Evolutionary conservation across 768 basidiomycete genomes (phyloP), one percentile per base, ranked within the genome.

Genomic region (Lanmaoa rubissima): DNA sequence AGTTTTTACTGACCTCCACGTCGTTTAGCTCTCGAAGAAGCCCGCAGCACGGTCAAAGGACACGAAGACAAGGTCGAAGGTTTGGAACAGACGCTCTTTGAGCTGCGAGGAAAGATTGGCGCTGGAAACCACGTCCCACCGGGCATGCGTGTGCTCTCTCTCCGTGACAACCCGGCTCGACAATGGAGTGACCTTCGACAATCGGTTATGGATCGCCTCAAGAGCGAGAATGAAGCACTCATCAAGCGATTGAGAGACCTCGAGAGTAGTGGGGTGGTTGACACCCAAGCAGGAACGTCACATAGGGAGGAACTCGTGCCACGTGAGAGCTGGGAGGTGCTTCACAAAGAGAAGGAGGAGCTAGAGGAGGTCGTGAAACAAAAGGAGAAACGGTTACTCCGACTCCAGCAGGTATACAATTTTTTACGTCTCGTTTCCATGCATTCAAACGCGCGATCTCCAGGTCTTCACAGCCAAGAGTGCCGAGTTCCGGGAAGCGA

Each of bases 401-500:
- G 92, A 41, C 75, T 98, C 32, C 86, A 94, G 65, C 85, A 95
- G 83, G 92, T 88, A 51, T 35, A 72, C 21, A 11, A 32, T 7
- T 32, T 26, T 35, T 16, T 21, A 6, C 24, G 16, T 47, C 11
- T 31, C 26, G 1, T 34, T 32, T 6, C 13, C 7, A 2, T 3
- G 14, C 12, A 16, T 24, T 34, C 12, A 12, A 26, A 17, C n/a
- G 8, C 13, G n/a, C 19, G 2, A 13, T 43, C n/a, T 36, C 4
- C 39, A 94, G 90, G 84, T 95, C 5, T 97, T 92, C 73, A 75
- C 80, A 0, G 83, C 85, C 35, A 98, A 97, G 70, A 86, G 87
- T 10, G 83, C 88, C 56, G 94, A 98, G 66, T 96, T 98, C 77
- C 84, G 91, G 39, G 92, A 95, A 67, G 87, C 94, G 7, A 89